Conservation (phyloP, 768 basidiomycete genomes). For the Termitomyces sp. region DNA sequence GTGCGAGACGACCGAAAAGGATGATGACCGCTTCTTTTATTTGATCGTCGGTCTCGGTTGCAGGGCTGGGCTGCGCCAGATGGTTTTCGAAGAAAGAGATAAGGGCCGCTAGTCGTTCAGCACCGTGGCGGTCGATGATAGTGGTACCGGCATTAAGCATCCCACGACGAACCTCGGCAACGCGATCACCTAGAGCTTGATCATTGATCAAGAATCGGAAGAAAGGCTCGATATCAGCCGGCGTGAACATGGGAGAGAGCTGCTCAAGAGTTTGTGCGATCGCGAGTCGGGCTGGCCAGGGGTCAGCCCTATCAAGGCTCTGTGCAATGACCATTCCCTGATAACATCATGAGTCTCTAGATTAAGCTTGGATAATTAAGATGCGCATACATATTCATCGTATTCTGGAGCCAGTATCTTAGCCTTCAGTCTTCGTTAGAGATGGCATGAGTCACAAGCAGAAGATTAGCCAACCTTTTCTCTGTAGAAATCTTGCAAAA, state of each 20-base stretch:
- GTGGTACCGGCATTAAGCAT: conserved; percentile 86
- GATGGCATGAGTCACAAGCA: background rate
- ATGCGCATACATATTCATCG: conserved; percentile 75
- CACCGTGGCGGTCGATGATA: conserved; percentile 82
- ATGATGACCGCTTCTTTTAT: conserved; percentile 96
- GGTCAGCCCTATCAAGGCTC: conserved; percentile 84
- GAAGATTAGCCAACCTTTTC: conserved; percentile 58
- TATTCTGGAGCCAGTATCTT: conserved; percentile 88
- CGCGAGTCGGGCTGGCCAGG: conserved; percentile 82
- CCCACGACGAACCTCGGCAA: conserved; percentile 73
- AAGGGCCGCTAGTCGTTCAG: conserved; percentile 62
- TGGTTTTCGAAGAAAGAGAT: conserved; percentile 81
- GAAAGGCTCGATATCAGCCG: conserved; percentile 61
- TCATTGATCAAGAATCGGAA: conserved; percentile 86
- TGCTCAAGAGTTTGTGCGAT: conserved; percentile 63
- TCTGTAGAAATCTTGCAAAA: conserved; percentile 70
- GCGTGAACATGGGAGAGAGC: conserved; percentile 63
- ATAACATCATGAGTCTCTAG: background rate
- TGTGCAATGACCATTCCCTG: conserved; percentile 93
- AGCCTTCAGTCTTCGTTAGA: conserved; percentile 43
- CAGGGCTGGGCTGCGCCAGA: conserved; percentile 50
- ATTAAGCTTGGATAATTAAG: background rate
- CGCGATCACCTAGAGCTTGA: conserved; percentile 84
- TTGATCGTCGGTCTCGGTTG: conserved; percentile 75
- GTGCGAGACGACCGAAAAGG: conserved; percentile 87